A percentile compares a stretch with the other conserved stretches of the same genome.
phyloP scores from a whole-genome alignment of 305 asterid genomes.

The Fraxinus sp. region DNA sequence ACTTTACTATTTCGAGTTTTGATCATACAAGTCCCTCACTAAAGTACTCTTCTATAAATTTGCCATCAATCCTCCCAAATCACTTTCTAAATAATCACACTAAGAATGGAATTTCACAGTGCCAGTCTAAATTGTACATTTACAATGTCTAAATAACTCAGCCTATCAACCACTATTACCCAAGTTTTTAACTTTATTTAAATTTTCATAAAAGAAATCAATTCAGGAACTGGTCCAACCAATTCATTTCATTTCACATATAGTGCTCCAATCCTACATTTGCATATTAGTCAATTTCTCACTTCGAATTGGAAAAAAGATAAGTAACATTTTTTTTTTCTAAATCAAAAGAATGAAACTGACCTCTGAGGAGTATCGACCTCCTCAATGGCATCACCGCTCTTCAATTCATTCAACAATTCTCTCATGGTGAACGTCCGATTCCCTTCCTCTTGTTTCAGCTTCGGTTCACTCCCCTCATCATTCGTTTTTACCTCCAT shows the following conservation, averaged over 20 bases:
- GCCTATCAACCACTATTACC: not conserved
- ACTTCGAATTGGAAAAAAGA: not conserved
- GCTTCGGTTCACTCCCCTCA: slow-evolving; percentile 39
- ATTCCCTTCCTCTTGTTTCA: slow-evolving; percentile 55
- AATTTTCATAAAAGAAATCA: not conserved
- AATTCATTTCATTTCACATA: slow-evolving; percentile 1
- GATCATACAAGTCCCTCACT: not conserved
- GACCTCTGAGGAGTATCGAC: slow-evolving; percentile 46
- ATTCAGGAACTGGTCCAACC: not conserved
- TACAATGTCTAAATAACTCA: not conserved
- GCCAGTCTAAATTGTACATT: not conserved
- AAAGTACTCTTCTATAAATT: not conserved
- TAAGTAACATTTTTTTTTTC: not conserved
- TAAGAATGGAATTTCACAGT: slow-evolving; percentile 2
- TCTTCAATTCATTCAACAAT: slow-evolving; percentile 83
- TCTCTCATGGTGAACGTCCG: slow-evolving; percentile 93
- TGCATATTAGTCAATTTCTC: not conserved
- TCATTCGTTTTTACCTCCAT: slow-evolving; percentile 25
- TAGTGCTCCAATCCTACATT: not conserved
- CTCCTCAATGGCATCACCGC: slow-evolving; percentile 58
- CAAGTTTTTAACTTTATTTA: not conserved
- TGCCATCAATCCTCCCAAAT: not conserved
- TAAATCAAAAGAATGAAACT: not conserved
- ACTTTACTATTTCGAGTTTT: not conserved
- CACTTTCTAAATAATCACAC: slow-evolving; percentile 9